phyloP scores from a whole-genome alignment of 768 basidiomycete species.

The Podaxis sp. region DNA sequence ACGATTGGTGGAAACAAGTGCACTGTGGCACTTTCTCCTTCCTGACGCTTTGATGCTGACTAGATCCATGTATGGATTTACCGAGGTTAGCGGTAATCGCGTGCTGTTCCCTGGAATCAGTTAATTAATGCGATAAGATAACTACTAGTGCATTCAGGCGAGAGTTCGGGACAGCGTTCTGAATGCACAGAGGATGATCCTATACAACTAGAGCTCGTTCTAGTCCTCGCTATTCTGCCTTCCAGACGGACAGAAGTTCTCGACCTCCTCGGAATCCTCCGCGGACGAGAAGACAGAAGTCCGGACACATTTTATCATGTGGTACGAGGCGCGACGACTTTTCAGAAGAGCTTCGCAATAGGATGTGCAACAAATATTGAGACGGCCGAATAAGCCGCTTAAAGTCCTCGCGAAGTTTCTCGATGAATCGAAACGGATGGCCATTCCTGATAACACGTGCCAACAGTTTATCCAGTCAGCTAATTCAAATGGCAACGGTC shows the following conservation, averaged over 20 bases:
- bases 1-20: background rate
- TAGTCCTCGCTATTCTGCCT: background rate
- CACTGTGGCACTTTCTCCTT: background rate
- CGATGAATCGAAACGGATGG: too few relatives aligned
- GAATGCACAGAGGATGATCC: background rate
- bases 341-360: background rate
- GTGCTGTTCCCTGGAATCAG: background rate
- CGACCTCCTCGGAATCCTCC: background rate
- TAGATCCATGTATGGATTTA: background rate
- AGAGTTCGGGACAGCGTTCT: background rate
- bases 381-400: background rate
- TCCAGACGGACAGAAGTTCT: background rate
- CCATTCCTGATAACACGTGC: background rate
- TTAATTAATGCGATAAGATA: background rate
- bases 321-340: background rate
- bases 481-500: background rate
- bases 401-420: background rate
- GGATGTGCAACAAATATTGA: background rate
- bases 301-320: background rate
- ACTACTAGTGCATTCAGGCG: background rate
- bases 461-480: background rate
- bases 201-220: background rate
- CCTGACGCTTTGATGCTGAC: background rate
- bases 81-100: background rate
- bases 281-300: background rate